Percentiles rank a stretch among this genome's conserved stretches.
Conservation (phyloP, 2,329 filamentous ascomycete species). For the Trichoderma semiorbis region DNA sequence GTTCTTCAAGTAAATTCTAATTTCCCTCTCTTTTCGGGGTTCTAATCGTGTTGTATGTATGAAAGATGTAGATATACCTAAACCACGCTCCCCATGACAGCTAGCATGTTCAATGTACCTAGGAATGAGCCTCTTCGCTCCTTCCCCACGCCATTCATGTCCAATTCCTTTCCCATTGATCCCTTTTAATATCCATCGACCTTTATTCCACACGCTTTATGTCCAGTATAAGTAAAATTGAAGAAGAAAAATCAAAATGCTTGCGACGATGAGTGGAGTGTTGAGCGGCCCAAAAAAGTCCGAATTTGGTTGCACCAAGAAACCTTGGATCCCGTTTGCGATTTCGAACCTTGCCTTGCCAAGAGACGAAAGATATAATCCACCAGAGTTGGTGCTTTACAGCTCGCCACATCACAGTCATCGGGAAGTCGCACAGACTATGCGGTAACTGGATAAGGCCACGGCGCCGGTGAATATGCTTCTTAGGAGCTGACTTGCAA, state of each 20-base stretch:
- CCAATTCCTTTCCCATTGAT: neutral
- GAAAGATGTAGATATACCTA: neutral
- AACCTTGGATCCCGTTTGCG: no score
- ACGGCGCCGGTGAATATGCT: neutral
- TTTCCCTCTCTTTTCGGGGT: neutral
- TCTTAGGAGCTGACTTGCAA: conserved; percentile 25
- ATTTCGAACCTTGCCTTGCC: neutral
- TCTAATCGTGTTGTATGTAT: neutral
- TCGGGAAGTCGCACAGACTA: no score
- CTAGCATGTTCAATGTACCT: neutral
- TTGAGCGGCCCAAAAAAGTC: neutral
- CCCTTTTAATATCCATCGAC: neutral
- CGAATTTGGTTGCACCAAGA: neutral
- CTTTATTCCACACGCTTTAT: neutral
- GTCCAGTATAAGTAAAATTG: neutral
- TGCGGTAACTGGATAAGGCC: conserved; percentile 1
- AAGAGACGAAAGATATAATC: neutral
- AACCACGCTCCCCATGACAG: neutral
- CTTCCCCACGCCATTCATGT: neutral
- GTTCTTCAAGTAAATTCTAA: neutral
- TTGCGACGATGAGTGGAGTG: neutral
- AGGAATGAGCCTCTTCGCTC: neutral
- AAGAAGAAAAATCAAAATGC: neutral
- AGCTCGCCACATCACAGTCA: neutral
- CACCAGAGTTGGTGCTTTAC: neutral